Percentiles rank a stretch among this genome's conserved stretches.
These are phyloP conservation scores for Beta lomatogona DNA, from an alignment of 179 eudicot genomes.

Conservation along the genomic window DNA sequence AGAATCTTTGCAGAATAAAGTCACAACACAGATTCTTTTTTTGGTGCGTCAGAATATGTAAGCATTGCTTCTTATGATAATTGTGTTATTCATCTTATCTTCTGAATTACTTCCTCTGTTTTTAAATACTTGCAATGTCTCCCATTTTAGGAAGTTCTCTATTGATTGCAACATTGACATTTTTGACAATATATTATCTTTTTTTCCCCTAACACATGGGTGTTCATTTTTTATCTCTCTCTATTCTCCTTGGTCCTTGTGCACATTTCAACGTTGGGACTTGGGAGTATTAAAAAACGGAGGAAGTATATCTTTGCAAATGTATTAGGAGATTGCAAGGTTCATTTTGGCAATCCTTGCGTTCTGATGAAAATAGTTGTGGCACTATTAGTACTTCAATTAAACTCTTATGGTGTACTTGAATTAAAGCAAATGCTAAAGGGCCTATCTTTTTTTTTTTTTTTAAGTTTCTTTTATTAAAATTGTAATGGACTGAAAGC, in stretches of 20 bases:
- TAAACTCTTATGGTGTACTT: not conserved
- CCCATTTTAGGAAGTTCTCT: too few species aligned
- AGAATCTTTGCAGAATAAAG: conserved; percentile 65
- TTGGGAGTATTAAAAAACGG: too few species aligned
- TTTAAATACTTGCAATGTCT: too few species aligned
- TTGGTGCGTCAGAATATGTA: conserved; percentile 91
- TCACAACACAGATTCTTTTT: conserved; percentile 82
- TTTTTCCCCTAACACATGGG: too few species aligned
- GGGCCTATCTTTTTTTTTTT: not conserved
- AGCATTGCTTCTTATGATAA: conserved; percentile 35
- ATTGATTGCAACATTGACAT: too few species aligned
- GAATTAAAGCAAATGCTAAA: not conserved
- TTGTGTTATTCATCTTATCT: conserved; percentile 9
- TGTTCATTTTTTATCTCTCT: too few species aligned
- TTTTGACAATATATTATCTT: too few species aligned
- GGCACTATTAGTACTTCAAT: not conserved
- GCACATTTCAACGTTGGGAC: too few species aligned
- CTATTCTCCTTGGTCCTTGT: too few species aligned
- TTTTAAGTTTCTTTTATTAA: not conserved
- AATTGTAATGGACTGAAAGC: not conserved
- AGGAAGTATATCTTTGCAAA: not conserved
- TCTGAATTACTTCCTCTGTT: not conserved
- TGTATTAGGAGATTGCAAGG: not conserved
- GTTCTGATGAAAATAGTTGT: not conserved
- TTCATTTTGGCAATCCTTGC: conserved; percentile 3